phyloP scores from a whole-genome alignment of 2,329 filamentous ascomycete genomes.

The Truncatella angustata region DNA sequence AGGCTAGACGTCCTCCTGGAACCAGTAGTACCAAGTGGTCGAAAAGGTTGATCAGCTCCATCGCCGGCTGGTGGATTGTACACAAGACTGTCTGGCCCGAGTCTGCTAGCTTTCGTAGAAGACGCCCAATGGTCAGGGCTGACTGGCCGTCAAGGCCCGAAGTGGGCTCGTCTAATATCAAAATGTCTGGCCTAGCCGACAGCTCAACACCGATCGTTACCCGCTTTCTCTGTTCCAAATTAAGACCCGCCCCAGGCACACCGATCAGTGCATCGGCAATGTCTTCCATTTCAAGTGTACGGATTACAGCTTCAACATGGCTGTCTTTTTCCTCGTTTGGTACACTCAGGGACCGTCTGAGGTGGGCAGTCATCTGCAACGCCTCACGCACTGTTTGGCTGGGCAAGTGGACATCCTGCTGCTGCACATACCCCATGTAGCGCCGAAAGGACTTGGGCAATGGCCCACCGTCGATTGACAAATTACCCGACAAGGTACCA shows the following conservation, averaged over 20 bases:
- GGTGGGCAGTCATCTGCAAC: slow-evolving; percentile 54
- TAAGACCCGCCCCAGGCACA: slow-evolving; percentile 53
- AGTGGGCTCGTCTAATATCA: slow-evolving; percentile 74
- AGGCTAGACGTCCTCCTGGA: slow-evolving; percentile 53
- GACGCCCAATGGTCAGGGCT: slow-evolving; percentile 67
- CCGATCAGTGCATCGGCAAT: slow-evolving; percentile 68
- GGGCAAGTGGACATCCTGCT: slow-evolving; percentile 80
- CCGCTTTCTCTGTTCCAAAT: slow-evolving; percentile 46
- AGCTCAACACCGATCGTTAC: slow-evolving; percentile 74
- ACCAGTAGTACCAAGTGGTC: slow-evolving; percentile 54
- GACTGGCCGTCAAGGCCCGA: slow-evolving; percentile 74
- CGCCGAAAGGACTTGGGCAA: slow-evolving; percentile 84
- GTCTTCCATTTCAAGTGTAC: slow-evolving; percentile 63
- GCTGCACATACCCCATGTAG: slow-evolving; percentile 89
- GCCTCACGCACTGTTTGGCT: slow-evolving; percentile 3
- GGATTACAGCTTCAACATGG: slow-evolving; percentile 67
- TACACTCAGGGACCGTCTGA: slow-evolving; percentile 61
- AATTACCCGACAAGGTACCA: slow-evolving; percentile 84
- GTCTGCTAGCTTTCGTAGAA: slow-evolving; percentile 61
- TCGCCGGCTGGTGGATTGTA: slow-evolving; percentile 43
- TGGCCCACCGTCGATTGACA: slow-evolving; percentile 64
- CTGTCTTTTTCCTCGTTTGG: slow-evolving; percentile 59
- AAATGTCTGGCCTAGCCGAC: slow-evolving; percentile 68
- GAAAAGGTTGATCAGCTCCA: slow-evolving; percentile 40
- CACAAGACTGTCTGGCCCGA: slow-evolving; percentile 39